Evolutionary conservation across 2,329 filamentous ascomycete species (phyloP).

Genomic region (Apiospora arundinis): DNA sequence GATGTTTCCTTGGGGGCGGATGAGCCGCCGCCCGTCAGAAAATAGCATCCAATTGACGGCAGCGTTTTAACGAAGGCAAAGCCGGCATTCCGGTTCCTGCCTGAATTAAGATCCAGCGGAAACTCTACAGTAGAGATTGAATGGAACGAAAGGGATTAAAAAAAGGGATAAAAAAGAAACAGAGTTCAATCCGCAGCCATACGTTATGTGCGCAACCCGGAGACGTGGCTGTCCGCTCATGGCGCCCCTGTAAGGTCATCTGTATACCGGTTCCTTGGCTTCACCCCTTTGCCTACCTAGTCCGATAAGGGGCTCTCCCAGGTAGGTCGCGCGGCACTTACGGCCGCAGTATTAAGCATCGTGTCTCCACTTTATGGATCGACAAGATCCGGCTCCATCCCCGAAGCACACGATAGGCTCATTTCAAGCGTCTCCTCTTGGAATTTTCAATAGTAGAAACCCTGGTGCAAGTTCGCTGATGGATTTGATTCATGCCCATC

Average conservation of each 20-base stretch:
- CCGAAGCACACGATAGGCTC: not conserved
- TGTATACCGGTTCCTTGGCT: not conserved
- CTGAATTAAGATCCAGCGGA: not conserved
- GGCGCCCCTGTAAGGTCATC: not conserved
- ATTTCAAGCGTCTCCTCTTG: not conserved
- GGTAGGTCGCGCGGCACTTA: not conserved
- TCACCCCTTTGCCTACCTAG: not conserved
- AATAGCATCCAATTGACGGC: not conserved
- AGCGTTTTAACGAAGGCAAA: not conserved
- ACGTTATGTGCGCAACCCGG: not conserved
- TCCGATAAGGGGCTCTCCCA: not conserved
- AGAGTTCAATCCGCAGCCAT: not conserved
- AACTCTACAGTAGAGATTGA: no score
- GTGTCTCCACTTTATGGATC: not conserved
- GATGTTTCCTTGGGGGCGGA: not conserved
- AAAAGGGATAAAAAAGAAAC: not conserved
- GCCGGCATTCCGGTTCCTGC: not conserved
- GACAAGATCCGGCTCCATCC: not conserved
- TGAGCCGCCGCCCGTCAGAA: not conserved
- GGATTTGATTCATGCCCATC: not conserved
- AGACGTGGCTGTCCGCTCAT: not conserved
- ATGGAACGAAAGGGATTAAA: no score
- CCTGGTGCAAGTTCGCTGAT: not conserved
- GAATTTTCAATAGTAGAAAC: not conserved
- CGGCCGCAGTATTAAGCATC: not conserved